phyloP scores from a whole-genome alignment of 2,329 filamentous ascomycete species.

The Botrytis byssoidea region DNA sequence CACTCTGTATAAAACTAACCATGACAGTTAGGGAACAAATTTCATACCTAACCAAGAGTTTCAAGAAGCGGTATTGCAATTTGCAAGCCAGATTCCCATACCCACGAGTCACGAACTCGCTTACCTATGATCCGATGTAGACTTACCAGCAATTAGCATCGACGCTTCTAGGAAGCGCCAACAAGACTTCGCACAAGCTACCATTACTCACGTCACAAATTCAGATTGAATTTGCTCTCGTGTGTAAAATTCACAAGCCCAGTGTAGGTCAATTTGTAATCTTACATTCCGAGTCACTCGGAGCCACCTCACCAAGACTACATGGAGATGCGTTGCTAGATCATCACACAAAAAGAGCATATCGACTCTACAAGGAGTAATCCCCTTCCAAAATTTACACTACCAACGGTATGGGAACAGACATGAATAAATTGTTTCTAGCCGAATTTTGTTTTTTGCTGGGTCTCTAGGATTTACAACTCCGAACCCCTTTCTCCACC shows the following conservation, averaged over 20 bases:
- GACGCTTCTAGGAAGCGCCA: neutral
- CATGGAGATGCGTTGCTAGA: neutral
- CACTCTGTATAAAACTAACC: no score
- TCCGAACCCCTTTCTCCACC: neutral
- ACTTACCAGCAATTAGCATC: fast-evolving
- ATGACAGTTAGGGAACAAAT: neutral
- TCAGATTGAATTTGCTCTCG: neutral
- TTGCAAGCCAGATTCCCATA: neutral
- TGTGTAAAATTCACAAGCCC: fast-evolving
- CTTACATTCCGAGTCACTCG: neutral
- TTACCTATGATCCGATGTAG: fast-evolving
- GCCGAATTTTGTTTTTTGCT: neutral
- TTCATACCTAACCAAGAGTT: neutral
- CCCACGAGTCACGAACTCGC: neutral
- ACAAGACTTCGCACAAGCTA: neutral
- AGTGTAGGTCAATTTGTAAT: fast-evolving
- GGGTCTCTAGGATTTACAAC: neutral
- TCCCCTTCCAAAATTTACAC: neutral
- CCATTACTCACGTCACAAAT: fast-evolving
- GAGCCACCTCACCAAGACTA: fast-evolving
- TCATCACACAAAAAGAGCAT: neutral
- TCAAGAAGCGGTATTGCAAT: fast-evolving
- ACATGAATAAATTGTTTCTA: fast-evolving
- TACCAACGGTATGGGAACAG: neutral
- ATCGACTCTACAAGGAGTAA: fast-evolving